Evolutionary conservation across 257 asterid species (phyloP).

Genomic region (Ballota nigra): DNA sequence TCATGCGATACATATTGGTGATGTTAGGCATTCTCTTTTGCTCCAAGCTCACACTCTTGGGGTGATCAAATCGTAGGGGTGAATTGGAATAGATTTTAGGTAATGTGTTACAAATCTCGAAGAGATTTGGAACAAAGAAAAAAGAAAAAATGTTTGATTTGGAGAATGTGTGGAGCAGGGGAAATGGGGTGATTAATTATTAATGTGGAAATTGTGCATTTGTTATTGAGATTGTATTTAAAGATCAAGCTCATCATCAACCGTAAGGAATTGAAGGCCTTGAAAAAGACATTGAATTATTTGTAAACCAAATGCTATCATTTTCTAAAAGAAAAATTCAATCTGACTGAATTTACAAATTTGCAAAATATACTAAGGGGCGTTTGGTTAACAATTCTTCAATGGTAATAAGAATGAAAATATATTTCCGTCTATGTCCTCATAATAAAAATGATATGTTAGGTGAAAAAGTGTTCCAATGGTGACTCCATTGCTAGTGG

Average conservation of each 20-base stretch:
- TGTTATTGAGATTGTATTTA: background rate
- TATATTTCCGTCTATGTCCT: too few species aligned
- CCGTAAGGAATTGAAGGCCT: too few species aligned
- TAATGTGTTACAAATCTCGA: background rate
- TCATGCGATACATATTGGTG: conserved; percentile 65
- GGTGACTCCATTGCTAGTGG: too few species aligned
- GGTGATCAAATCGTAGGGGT: conserved; percentile 29
- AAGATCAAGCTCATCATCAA: too few species aligned
- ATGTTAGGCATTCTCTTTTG: conserved; percentile 54
- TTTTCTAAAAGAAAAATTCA: background rate
- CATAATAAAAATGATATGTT: too few species aligned
- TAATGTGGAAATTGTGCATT: background rate
- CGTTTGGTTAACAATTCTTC: too few species aligned
- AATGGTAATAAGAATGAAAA: too few species aligned
- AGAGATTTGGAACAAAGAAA: background rate
- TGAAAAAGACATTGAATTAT: too few species aligned
- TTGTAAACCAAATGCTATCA: background rate
- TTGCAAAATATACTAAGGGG: too few species aligned
- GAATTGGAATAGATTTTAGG: background rate
- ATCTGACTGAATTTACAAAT: too few species aligned
- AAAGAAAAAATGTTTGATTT: background rate
- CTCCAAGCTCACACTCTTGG: conserved; percentile 48
- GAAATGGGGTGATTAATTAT: background rate
- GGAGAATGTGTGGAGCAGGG: background rate
- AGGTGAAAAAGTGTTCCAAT: too few species aligned